Conservation (phyloP, 129 eudicot species). For the Pittosporum tobira region DNA sequence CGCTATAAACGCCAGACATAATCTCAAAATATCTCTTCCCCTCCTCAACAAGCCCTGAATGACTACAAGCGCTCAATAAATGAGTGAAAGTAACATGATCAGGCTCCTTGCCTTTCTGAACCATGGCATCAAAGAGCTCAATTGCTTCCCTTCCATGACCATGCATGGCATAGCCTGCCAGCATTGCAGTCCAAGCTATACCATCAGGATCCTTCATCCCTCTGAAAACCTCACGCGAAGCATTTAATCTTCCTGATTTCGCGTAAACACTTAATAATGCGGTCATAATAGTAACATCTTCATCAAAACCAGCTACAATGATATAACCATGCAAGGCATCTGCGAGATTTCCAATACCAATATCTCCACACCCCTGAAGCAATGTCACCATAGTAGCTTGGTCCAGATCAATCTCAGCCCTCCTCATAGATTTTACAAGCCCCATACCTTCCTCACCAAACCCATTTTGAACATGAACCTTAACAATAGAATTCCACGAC, state of each 20-base stretch:
- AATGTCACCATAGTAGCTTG: slow-evolving; percentile 40
- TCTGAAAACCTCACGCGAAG: slow-evolving; percentile 21
- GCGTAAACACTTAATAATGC: slow-evolving; percentile 29
- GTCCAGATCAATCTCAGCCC: slow-evolving; percentile 27
- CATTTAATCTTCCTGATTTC: slow-evolving; percentile 31
- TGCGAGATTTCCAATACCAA: slow-evolving; percentile 28
- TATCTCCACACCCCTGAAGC: slow-evolving; percentile 33
- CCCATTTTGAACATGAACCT: slow-evolving; percentile 23
- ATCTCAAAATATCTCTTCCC: slow-evolving; percentile 30
- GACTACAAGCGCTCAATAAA: slow-evolving; percentile 50
- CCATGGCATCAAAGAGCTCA: slow-evolving; percentile 30
- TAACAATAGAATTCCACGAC: slow-evolving; percentile 45
- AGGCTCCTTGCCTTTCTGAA: slow-evolving; percentile 32
- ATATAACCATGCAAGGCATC: slow-evolving; percentile 33
- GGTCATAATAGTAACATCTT: slow-evolving; percentile 23
- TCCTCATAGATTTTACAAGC: slow-evolving; percentile 29
- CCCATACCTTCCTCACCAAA: slow-evolving; percentile 15
- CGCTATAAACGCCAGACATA: slow-evolving; percentile 26
- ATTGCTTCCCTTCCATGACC: slow-evolving; percentile 45
- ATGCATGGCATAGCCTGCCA: slow-evolving; percentile 41
- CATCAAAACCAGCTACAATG: slow-evolving; percentile 24
- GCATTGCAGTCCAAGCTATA: slow-evolving; percentile 46
- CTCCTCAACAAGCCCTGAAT: slow-evolving; percentile 44
- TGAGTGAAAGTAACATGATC: slow-evolving; percentile 62
- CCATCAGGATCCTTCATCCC: slow-evolving; percentile 34